phyloP scores from a whole-genome alignment of 2,329 filamentous ascomycete genomes.

The Trichoderma citrinoviride region DNA sequence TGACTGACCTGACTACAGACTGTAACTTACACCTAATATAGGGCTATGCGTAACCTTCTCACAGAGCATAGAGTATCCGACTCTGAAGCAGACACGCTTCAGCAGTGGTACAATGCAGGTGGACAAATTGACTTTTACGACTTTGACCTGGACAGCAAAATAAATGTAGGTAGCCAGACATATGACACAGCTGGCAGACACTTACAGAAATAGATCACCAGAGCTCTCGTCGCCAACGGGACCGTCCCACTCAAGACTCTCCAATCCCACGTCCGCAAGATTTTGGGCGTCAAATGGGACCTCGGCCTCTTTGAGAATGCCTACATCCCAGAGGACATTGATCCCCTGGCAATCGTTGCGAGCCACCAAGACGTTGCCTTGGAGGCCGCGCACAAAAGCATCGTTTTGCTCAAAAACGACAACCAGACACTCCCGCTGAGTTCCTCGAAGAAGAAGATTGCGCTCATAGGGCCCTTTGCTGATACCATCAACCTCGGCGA shows the following conservation, averaged over 20 bases:
- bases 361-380: conserved; percentile 15
- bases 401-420: conserved; percentile 19
- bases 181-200: background rate
- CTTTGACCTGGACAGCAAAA: conserved; percentile 10
- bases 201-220: background rate
- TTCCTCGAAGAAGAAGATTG: conserved; percentile 3
- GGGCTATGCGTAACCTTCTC: conserved; percentile 1
- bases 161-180: background rate
- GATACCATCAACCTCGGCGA: conserved; percentile 17
- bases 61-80: conserved; percentile 14
- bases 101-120: conserved; percentile 21
- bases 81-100: conserved; percentile 15
- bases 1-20: no score
- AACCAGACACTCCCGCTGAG: conserved; percentile 14
- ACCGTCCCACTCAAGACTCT: conserved; percentile 9
- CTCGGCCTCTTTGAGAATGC: conserved; percentile 19
- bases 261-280: conserved; percentile 13
- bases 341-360: conserved; percentile 15
- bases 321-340: conserved; percentile 13
- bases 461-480: conserved; percentile 15
- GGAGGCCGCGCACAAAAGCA: conserved; percentile 20
- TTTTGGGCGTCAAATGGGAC: conserved; percentile 20
- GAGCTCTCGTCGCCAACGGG: conserved; percentile 15
- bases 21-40: no score
- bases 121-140: conserved; percentile 21